Base-by-base conservation (phyloP, 2,329 filamentous ascomycete species). In the Claviceps fusiformis region DNA sequence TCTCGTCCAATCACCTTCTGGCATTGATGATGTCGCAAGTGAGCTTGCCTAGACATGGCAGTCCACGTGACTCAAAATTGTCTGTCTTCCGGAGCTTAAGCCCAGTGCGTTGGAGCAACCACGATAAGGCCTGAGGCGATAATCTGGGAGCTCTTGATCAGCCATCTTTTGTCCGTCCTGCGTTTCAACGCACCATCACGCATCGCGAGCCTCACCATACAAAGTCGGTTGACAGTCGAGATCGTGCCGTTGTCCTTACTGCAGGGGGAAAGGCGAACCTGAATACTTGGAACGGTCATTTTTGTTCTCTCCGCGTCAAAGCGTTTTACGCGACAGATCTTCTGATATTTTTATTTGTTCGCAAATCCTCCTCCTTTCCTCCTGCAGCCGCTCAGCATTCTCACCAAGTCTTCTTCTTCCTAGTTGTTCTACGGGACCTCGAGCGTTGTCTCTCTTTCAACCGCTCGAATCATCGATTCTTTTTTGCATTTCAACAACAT, bases 121-220 rank as follows among this genome's bases (percentile, higher is more conserved):
- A 54, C 44, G 45, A 47, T 44, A 17, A 49, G 39, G 50, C 35
- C 54, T 54, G 56, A 60, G 58, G 58, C 57, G 58, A 49, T n/a
- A 33, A 53, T 45, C 39, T 54, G 27, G 39, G 53, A 59, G 54
- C 54, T 58, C 43, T 29, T 49, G 48, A 43, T 51, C 37, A 51
- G n/a, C 33, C 45, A 49, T 54, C 46, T 51, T 49, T 54, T 39
- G 37, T 33, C 51, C 54, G 44, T 35, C 46, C 15, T n/a, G 46
- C 43, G 39, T 44, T 31, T 56, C 53, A 50, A 33, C 41, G 50
- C 31, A 35, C 24, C 27, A 29, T 47, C 39, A 27, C 46, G 19
- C 33, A 45, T 50, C 41, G 27, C 49, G 5, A 37, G 37, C 33
- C 33, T 27, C 29, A 27, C 17, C 19, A 37, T 41, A 29, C 31